These are phyloP conservation scores for Diaporthe eres DNA, from an alignment of 2,329 filamentous ascomycete genomes.

Conservation along the genomic window DNA sequence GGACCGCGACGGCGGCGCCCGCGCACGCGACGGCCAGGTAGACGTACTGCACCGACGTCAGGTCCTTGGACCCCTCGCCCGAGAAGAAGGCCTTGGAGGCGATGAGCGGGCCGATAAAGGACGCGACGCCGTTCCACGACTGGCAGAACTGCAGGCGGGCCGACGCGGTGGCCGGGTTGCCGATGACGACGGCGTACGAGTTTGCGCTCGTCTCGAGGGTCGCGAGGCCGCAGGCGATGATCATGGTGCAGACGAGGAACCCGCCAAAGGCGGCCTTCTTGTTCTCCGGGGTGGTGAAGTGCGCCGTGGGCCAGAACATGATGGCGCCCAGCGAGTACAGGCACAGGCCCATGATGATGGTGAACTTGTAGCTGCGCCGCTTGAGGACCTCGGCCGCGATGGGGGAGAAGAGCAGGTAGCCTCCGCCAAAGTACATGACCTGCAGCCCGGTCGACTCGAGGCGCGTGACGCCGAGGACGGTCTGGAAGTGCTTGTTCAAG, in stretches of 20 bases:
- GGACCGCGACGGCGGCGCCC: slow-evolving; percentile 67
- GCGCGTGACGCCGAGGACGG: slow-evolving; percentile 58
- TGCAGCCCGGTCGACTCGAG: slow-evolving; percentile 63
- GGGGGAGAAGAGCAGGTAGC: slow-evolving; percentile 54
- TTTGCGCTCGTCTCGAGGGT: slow-evolving; percentile 73
- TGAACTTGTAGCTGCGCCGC: slow-evolving; percentile 75
- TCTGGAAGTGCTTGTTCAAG: slow-evolving; percentile 66
- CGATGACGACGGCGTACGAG: slow-evolving; percentile 49
- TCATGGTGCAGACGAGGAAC: slow-evolving; percentile 71
- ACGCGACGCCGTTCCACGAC: slow-evolving; percentile 71
- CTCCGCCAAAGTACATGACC: slow-evolving; percentile 66
- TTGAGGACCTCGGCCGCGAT: slow-evolving; percentile 69
- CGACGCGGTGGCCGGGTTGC: slow-evolving; percentile 31
- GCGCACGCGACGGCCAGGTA: slow-evolving; percentile 75
- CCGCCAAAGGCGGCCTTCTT: slow-evolving; percentile 69
- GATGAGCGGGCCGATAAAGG: slow-evolving; percentile 70
- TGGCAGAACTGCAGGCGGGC: slow-evolving; percentile 70
- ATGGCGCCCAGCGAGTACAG: slow-evolving; percentile 70
- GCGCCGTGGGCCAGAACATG: slow-evolving; percentile 68
- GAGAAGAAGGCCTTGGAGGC: slow-evolving; percentile 74
- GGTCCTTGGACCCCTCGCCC: slow-evolving; percentile 61
- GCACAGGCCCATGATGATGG: slow-evolving; percentile 74
- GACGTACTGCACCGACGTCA: slow-evolving; percentile 74
- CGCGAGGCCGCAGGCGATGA: slow-evolving; percentile 55
- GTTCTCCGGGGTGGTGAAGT: slow-evolving; percentile 48